A percentile compares a stretch with the other conserved stretches of the same genome.
Evolutionary conservation across 2,329 filamentous ascomycete species (phyloP).

Genomic region (Alternaria alternata): DNA sequence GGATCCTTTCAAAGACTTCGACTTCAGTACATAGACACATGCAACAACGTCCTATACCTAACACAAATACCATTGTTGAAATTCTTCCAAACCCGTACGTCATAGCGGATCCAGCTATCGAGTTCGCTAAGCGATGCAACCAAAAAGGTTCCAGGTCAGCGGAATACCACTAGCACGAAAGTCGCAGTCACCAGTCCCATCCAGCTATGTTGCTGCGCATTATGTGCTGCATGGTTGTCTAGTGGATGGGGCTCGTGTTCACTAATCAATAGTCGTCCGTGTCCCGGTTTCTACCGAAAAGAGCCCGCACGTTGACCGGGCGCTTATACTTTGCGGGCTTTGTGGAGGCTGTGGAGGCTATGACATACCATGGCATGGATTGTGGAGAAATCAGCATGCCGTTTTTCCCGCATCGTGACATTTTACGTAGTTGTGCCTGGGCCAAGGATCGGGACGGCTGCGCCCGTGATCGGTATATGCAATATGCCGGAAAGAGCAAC

Average conservation of each 20-base stretch:
- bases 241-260: background rate
- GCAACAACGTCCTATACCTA: background rate
- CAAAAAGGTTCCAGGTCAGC: background rate
- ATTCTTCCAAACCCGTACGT: background rate
- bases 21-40: background rate
- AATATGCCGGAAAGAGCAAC: background rate
- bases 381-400: background rate
- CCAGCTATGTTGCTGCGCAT: background rate
- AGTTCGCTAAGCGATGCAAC: background rate
- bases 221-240: background rate
- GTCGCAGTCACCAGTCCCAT: background rate
- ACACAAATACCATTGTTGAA: background rate
- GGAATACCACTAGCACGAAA: background rate
- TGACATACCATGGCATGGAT: background rate
- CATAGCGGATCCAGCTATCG: background rate
- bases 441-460: background rate
- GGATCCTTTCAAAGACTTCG: background rate
- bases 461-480: background rate
- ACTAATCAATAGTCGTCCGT: background rate
- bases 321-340: background rate
- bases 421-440: background rate
- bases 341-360: background rate
- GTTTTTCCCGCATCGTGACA: background rate
- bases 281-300: background rate
- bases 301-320: background rate